Conservation (phyloP, 768 basidiomycete species). For the Leccinum pellstonianum region DNA sequence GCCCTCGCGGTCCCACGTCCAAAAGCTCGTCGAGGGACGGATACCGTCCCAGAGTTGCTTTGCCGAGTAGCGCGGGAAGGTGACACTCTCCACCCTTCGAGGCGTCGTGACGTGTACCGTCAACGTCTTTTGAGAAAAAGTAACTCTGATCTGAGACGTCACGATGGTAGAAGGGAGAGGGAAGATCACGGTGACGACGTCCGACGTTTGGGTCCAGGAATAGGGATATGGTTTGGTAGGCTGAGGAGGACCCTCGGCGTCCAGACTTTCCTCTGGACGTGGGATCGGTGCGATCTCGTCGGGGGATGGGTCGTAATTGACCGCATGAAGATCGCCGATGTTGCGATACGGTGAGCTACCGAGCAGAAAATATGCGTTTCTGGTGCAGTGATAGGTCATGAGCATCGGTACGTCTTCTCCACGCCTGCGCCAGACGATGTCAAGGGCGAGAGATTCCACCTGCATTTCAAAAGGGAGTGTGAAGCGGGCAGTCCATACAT, state of each 20-base stretch:
- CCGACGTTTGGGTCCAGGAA: constrained; percentile 88
- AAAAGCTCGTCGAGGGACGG: constrained; percentile 75
- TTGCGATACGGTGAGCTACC: constrained; percentile 57
- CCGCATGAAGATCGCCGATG: constrained; percentile 31
- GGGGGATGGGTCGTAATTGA: constrained; percentile 53
- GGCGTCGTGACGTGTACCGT: constrained; percentile 56
- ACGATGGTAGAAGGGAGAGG: constrained; percentile 72
- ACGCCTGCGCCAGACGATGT: constrained; percentile 66
- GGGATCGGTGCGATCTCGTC: constrained; percentile 75
- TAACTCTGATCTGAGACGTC: constrained; percentile 62
- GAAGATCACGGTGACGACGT: constrained; percentile 81
- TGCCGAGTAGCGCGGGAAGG: constrained; percentile 58
- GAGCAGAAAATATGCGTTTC: constrained; percentile 52
- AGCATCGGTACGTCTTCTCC: constrained; percentile 71
- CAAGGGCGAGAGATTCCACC: constrained; percentile 37
- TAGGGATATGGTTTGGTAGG: constrained; percentile 70
- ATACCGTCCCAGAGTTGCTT: constrained; percentile 80
- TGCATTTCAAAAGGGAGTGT: constrained; percentile 40
- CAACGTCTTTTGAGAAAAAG: constrained; percentile 62
- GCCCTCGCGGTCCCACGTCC: constrained; percentile 88
- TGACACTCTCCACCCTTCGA: constrained; percentile 29
- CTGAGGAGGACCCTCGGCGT: constrained; percentile 32
- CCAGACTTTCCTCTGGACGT: constrained; percentile 55
- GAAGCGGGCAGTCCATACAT: constrained; percentile 63
- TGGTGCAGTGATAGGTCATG: constrained; percentile 44